Base-by-base conservation (phyloP, 2,329 filamentous ascomycete species). In the Pochonia chlamydosporia region DNA sequence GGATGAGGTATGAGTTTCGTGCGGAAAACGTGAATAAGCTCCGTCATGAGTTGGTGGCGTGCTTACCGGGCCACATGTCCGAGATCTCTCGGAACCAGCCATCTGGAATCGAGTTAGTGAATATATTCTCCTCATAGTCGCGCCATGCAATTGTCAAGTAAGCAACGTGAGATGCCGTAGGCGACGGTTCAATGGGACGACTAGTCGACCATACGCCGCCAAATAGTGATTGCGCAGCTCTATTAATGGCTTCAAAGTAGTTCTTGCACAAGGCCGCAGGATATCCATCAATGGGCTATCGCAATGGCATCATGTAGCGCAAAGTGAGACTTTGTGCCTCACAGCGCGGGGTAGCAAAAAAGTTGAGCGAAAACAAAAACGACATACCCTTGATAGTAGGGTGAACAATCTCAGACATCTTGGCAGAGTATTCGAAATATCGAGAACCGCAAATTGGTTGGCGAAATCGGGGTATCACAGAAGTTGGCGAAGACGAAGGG, bases 31-130 rank as follows among this genome's bases (percentile, higher is more conserved):
- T 16, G 20, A 23, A 53, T 44, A 35, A 37, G 45, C 35, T 23
- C 20, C 5, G 21, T 23, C 16, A 18, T 13, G 18, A 20, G 20
- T 4, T 13, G 20, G 20, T 9, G 35, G 8, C 9, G 14, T 35
- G 30, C 58, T 68, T 66, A 77, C 75, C 81, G 54, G 93, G 92
- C 93, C 93, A 99, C 92, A 99, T 97, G 66, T 93, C 78, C 60
- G 88, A 95, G 74, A 96, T 91, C 77, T 99, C 93, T 71, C 90
- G 88, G 86, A 99, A 99, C 93, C 93, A 99, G 76, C 92, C 93
- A 96, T 97, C 93, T 96, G 18, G 10, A 33, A 8, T 3, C 3
- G 11, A 36, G 30, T 51, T 28, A 52, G 47, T 30, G 28, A 33
- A 14, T 1, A 10, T 37, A n/a, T 47, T 7, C 16, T 26, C 14